These are phyloP conservation scores for Pseudogymnoascus sp. DNA, from an alignment of 2,329 filamentous ascomycete genomes.

Conservation along the genomic window DNA sequence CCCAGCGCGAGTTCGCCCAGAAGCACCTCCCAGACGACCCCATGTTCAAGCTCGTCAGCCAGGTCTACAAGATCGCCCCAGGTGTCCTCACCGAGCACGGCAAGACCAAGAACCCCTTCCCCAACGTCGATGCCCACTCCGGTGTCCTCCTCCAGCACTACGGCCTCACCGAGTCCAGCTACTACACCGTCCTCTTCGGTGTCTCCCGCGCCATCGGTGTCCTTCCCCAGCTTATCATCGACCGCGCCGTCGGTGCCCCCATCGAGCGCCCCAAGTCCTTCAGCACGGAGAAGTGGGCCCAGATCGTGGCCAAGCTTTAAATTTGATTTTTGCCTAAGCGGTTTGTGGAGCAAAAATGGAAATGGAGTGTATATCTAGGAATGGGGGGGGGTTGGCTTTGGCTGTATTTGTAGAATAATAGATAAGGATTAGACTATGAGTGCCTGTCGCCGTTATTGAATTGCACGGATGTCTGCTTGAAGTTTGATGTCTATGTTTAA, in stretches of 20 bases:
- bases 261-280: constrained; percentile 99
- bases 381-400: constrained; percentile 23
- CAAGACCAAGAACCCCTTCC: constrained; percentile 99
- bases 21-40: constrained; percentile 92
- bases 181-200: constrained; percentile 99
- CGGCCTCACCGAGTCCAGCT: constrained; percentile 96
- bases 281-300: constrained; percentile 93
- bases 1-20: constrained; percentile 86
- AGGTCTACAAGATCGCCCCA: constrained; percentile 99
- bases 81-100: constrained; percentile 97
- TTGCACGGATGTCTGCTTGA: constrained; percentile 15
- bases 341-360: constrained; percentile 21
- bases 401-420: constrained; percentile 28
- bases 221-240: constrained; percentile 98
- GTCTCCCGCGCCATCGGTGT: constrained; percentile 97
- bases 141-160: constrained; percentile 99
- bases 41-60: constrained; percentile 99
- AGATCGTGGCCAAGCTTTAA: constrained; percentile 91
- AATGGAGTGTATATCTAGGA: constrained; percentile 22
- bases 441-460: constrained; percentile 16
- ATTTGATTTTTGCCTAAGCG: constrained; percentile 16
- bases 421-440: constrained; percentile 24
- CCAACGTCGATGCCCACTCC: constrained; percentile 98
- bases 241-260: constrained; percentile 91
- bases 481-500: not conserved